These are phyloP conservation scores for Candida tammaniensis DNA, from an alignment of 805 yeast species.

Conservation along the genomic window DNA sequence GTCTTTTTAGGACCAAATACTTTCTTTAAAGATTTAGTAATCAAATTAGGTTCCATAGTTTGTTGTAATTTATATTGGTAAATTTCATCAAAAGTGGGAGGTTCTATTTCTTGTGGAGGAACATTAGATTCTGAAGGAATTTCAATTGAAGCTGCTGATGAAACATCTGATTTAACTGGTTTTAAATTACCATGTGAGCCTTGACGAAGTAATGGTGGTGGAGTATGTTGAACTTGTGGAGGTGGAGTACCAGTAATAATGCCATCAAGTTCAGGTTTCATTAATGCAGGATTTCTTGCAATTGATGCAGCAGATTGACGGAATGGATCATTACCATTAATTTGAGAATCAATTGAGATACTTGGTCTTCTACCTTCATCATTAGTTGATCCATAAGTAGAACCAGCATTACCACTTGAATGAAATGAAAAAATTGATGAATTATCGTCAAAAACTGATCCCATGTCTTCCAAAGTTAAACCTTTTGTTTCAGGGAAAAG, in stretches of 20 bases:
- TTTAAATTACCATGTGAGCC: slow-evolving; percentile 7
- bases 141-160: slow-evolving; percentile 17
- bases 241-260: slow-evolving; percentile 28
- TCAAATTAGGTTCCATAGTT: slow-evolving; percentile 11
- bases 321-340: slow-evolving; percentile 15
- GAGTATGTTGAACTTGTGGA: slow-evolving; percentile 13
- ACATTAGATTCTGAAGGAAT: slow-evolving; percentile 18
- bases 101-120: slow-evolving; percentile 33
- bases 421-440: slow-evolving; percentile 43
- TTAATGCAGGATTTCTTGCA: slow-evolving; percentile 38
- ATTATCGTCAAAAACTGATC: slow-evolving; percentile 73
- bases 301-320: slow-evolving; percentile 40
- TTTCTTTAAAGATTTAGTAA: slow-evolving; percentile 1
- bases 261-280: slow-evolving; percentile 31
- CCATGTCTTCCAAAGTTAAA: slow-evolving; percentile 87
- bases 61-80: slow-evolving; percentile 22
- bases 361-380: slow-evolving; percentile 19
- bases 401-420: slow-evolving; percentile 20
- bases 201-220: slow-evolving; percentile 7
- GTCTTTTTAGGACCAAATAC: slow-evolving; percentile 1
- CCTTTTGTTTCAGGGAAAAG: slow-evolving; percentile 92
- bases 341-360: slow-evolving; percentile 11
- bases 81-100: slow-evolving; percentile 30
- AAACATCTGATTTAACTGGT: slow-evolving; percentile 19
- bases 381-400: slow-evolving; percentile 15